Conservation (phyloP, 768 basidiomycete species). For the Podaxis sp. region DNA sequence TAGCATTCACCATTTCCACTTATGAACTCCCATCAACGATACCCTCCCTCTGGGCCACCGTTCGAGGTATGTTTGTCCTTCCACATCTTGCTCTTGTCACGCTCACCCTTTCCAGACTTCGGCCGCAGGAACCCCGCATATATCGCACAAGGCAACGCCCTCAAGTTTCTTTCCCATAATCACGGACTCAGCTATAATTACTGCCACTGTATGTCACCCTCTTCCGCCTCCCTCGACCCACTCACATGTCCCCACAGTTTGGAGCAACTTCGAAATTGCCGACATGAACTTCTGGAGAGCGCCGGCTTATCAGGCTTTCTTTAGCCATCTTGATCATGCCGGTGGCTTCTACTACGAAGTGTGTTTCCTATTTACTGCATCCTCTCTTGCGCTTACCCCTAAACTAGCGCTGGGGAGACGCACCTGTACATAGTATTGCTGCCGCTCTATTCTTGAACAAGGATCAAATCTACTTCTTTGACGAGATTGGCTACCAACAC, state of each 20-base stretch:
- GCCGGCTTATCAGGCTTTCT: slow-evolving; percentile 62
- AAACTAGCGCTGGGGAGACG: slow-evolving; percentile 76
- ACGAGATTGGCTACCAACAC: slow-evolving; percentile 82
- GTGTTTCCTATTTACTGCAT: slow-evolving; percentile 30
- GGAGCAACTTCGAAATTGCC: slow-evolving; percentile 76
- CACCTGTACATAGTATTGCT: slow-evolving; percentile 82
- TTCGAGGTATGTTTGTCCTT: slow-evolving; percentile 48
- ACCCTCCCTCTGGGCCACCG: slow-evolving; percentile 70
- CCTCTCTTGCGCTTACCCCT: slow-evolving; percentile 30
- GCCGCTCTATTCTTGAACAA: slow-evolving; percentile 69
- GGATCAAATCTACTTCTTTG: slow-evolving; percentile 79
- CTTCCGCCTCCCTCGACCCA: background rate
- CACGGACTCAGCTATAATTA: slow-evolving; percentile 69
- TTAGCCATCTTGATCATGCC: slow-evolving; percentile 56
- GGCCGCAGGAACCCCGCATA: slow-evolving; percentile 52
- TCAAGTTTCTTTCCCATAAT: slow-evolving; percentile 68
- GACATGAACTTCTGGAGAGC: slow-evolving; percentile 66
- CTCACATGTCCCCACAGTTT: slow-evolving; percentile 33
- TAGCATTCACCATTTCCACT: slow-evolving; percentile 73
- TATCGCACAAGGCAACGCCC: slow-evolving; percentile 56
- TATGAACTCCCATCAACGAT: slow-evolving; percentile 80
- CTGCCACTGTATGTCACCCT: slow-evolving; percentile 63
- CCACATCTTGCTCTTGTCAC: background rate
- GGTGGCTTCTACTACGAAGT: slow-evolving; percentile 76
- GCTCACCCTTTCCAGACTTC: slow-evolving; percentile 47